phyloP scores from a whole-genome alignment of 805 yeast species.

The Hagleromyces aurorensis region DNA sequence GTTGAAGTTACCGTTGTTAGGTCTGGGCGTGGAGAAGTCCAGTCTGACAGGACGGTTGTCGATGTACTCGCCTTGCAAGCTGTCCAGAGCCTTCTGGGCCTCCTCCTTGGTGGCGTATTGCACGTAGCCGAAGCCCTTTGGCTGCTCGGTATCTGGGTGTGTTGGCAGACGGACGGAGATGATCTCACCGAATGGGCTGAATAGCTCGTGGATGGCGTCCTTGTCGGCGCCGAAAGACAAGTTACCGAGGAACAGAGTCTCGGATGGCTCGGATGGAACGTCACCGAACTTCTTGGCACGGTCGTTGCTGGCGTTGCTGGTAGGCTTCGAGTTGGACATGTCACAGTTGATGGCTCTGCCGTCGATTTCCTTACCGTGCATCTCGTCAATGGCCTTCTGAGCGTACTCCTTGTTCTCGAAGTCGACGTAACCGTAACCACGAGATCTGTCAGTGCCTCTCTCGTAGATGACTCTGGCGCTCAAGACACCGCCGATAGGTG shows the following conservation, averaged over 20 bases:
- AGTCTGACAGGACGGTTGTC: conserved; percentile 92
- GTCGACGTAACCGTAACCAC: conserved; percentile 98
- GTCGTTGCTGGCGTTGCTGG: conserved; percentile 49
- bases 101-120: conserved; percentile 83
- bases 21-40: conserved; percentile 91
- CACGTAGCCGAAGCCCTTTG: conserved; percentile 98
- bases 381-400: conserved; percentile 73
- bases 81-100: conserved; percentile 82
- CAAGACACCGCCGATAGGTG: conserved; percentile 69
- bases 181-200: conserved; percentile 73
- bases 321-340: conserved; percentile 78
- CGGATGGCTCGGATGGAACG: conserved; percentile 84
- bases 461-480: conserved; percentile 92
- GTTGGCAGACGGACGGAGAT: conserved; percentile 93
- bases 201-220: conserved; percentile 65
- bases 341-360: conserved; percentile 96
- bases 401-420: conserved; percentile 72
- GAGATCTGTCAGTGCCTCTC: conserved; percentile 84
- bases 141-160: conserved; percentile 97
- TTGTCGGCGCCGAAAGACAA: conserved; percentile 84
- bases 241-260: conserved; percentile 94
- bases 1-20: conserved; percentile 35
- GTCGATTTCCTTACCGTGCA: conserved; percentile 91
- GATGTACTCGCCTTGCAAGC: conserved; percentile 79
- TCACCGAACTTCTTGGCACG: conserved; percentile 92